Evolutionary conservation across 371 early-diverging fungal genomes (phyloP), one percentile per base, ranked within the genome.

Genomic region (Polyrhizophydium stewartii): DNA sequence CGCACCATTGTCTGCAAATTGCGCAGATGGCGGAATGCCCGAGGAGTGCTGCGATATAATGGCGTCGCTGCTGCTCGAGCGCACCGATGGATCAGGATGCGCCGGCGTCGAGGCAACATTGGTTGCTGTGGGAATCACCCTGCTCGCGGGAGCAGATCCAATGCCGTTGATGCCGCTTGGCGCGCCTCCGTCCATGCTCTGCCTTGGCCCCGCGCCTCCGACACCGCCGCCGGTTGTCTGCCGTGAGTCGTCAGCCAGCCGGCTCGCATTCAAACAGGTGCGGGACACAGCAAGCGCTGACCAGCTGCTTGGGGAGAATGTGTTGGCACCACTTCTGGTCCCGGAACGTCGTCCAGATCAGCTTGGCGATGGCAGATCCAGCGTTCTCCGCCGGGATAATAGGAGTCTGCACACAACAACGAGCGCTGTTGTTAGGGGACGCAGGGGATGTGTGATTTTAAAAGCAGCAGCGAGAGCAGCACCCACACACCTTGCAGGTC

Each of bases 331-430:
- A 76, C 31, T 62, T 65, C 1, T 68, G 58, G 33, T 62, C 51
- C 21, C 37, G 33, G 58, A 76, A 74, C 32, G 68, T 60, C 7
- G 38, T 30, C 13, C 75, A 51, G 27, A 76, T 56, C 7, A 25
- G 9, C 13, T 67, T 63, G 12, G 77, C 77, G 31, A 76, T 63
- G 31, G 45, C 62, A 21, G 68, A 33, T 10, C 21, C 51, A 0
- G 58, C 59, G 53, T 69, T 70, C n/a, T 74, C 74, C 13, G 70
- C 56, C 10, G 77, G 77, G 27, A 76, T 69, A 25, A 74, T 60
- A n/a, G 65, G 63, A 9, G 60, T 49, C 77, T 76, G 46, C 3
- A 47, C 22, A 16, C 35, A 3, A 47, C 28, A 3, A 6, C 28
- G 25, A 47, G 49, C 7, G 3, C 7, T 16, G 16, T 28, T n/a